Percentiles rank a stretch among this genome's conserved stretches.
These are phyloP conservation scores for Hyphodiscus hymeniophilus DNA, from an alignment of 495 filamentous ascomycete species.

Conservation along the genomic window DNA sequence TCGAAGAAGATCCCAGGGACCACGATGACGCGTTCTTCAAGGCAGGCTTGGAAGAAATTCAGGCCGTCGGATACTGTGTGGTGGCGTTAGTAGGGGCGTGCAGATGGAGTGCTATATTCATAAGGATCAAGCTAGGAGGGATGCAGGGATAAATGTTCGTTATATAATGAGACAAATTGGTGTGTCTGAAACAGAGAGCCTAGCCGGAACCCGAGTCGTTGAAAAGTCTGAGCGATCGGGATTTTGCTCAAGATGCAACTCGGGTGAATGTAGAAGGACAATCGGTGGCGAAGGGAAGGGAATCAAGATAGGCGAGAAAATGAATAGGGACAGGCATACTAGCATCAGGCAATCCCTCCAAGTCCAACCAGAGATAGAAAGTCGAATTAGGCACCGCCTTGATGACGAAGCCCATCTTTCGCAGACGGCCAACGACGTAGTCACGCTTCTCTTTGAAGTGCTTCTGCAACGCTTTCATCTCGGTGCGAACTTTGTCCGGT, in stretches of 20 bases:
- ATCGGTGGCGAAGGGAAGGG: too few species aligned
- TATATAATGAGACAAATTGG: too few species aligned
- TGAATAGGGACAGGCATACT: constrained; percentile 22
- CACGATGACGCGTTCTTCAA: constrained; percentile 89
- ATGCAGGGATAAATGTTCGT: too few species aligned
- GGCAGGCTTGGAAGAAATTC: constrained; percentile 92
- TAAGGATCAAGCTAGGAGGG: too few species aligned
- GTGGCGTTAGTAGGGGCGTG: too few species aligned
- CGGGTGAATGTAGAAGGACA: too few species aligned
- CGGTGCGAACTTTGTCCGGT: constrained; percentile 64
- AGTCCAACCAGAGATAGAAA: constrained; percentile 83
- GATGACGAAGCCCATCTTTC: constrained; percentile 76
- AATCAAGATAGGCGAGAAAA: too few species aligned
- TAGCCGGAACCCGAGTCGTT: too few species aligned
- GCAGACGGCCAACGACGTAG: constrained; percentile 70
- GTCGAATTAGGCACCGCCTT: constrained; percentile 77
- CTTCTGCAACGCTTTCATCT: constrained; percentile 81
- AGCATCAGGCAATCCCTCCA: constrained; percentile 56
- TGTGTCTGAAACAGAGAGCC: too few species aligned
- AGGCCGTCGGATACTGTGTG: constrained; percentile 72
- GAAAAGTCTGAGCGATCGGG: too few species aligned
- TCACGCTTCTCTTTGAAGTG: constrained; percentile 63
- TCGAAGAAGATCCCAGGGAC: constrained; percentile 93
- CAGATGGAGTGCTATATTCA: too few species aligned
- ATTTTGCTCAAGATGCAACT: too few species aligned